These are phyloP conservation scores for Solanum pimpinellifolium DNA, from an alignment of 257 asterid species.

Conservation along the genomic window DNA sequence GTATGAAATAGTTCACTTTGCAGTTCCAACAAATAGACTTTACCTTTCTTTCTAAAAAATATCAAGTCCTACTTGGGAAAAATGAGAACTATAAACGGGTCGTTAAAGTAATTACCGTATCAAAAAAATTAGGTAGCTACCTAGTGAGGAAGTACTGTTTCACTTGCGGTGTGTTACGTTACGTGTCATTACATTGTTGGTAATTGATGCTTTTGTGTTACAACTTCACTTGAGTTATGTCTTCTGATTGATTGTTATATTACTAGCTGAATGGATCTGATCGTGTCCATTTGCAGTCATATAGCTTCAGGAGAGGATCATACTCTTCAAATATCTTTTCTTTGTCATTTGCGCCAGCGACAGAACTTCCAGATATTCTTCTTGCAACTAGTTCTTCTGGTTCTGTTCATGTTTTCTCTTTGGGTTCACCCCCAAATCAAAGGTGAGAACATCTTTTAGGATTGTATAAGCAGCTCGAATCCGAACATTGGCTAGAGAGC, in stretches of 20 bases:
- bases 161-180: neutral
- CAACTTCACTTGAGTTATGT: neutral
- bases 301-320: constrained; percentile 96
- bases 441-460: constrained; percentile 32
- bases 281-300: constrained; percentile 50
- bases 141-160: neutral
- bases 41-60: neutral
- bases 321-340: constrained; percentile 77
- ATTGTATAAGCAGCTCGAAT: neutral
- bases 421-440: constrained; percentile 47
- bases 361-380: constrained; percentile 74
- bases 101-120: neutral
- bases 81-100: neutral
- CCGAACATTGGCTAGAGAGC: neutral
- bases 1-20: neutral
- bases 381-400: constrained; percentile 95
- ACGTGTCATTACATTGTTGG: neutral
- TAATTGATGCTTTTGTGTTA: neutral
- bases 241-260: neutral
- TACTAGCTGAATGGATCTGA: neutral
- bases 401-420: constrained; percentile 65
- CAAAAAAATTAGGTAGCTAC: neutral
- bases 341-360: constrained; percentile 71
- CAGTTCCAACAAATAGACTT: neutral
- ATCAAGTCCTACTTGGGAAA: neutral